Evolutionary conservation across 805 yeast genomes (phyloP).

Genomic region (Candida silvicultrix): DNA sequence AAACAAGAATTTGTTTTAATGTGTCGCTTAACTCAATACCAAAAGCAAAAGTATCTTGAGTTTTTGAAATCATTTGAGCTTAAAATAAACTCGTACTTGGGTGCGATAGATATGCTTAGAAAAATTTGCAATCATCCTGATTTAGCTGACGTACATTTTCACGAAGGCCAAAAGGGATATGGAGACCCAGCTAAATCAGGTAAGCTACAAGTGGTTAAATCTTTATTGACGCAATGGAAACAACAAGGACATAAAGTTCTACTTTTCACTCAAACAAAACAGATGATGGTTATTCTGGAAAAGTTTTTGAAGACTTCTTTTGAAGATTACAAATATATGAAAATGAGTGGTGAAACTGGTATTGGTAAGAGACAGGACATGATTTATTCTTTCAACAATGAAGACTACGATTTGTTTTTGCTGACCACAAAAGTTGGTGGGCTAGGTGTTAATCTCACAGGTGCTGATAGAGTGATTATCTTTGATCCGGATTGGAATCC

Average conservation of each 20-base stretch:
- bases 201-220: slow-evolving; percentile 82
- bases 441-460: slow-evolving; percentile 86
- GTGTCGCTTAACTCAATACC: slow-evolving; percentile 76
- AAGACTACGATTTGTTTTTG: slow-evolving; percentile 58
- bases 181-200: slow-evolving; percentile 70
- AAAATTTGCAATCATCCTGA: slow-evolving; percentile 98
- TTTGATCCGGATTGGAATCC: slow-evolving; percentile 99
- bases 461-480: slow-evolving; percentile 90
- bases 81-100: slow-evolving; percentile 69
- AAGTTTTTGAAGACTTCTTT: slow-evolving; percentile 42
- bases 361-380: slow-evolving; percentile 69
- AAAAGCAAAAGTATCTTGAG: slow-evolving; percentile 64
- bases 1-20: slow-evolving; percentile 92
- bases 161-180: slow-evolving; percentile 27
- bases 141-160: slow-evolving; percentile 44
- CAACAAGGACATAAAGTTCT: slow-evolving; percentile 71
- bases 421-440: slow-evolving; percentile 96
- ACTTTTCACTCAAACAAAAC: slow-evolving; percentile 88
- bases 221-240: slow-evolving; percentile 70
- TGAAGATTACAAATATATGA: slow-evolving; percentile 42
- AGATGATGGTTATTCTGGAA: slow-evolving; percentile 87
- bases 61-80: slow-evolving; percentile 76
- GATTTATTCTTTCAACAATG: slow-evolving; percentile 75
- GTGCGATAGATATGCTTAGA: slow-evolving; percentile 84
- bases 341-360: slow-evolving; percentile 95